Evolutionary conservation across 2,329 filamentous ascomycete species (phyloP).

Genomic region (Xylaria arbuscula): DNA sequence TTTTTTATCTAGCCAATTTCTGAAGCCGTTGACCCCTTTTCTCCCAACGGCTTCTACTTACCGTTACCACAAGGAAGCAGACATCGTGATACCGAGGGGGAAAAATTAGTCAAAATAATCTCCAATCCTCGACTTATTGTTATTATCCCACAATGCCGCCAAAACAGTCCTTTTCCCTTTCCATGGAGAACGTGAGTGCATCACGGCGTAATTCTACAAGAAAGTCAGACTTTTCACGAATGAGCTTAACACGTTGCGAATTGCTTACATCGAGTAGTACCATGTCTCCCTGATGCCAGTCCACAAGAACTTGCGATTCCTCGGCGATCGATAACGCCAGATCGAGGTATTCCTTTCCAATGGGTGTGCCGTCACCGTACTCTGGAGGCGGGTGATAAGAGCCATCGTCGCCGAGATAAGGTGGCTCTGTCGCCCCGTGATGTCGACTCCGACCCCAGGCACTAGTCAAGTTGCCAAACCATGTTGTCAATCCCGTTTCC

Average conservation of each 20-base stretch:
- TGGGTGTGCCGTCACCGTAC: neutral
- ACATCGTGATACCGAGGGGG: too few relatives aligned
- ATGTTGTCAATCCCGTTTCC: neutral
- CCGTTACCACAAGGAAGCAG: too few relatives aligned
- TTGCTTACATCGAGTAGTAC: constrained; percentile 1
- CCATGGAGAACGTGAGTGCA: neutral
- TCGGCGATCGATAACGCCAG: neutral
- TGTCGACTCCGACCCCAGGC: neutral
- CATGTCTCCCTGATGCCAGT: neutral
- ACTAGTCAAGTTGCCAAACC: neutral
- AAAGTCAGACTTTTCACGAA: neutral
- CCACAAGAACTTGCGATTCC: neutral
- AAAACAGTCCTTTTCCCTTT: neutral
- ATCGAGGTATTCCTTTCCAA: neutral
- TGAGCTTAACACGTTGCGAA: neutral
- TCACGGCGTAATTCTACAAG: neutral
- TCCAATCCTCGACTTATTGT: neutral
- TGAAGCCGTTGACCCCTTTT: too few relatives aligned
- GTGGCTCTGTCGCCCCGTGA: neutral
- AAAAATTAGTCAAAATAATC: neutral
- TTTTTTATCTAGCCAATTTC: too few relatives aligned
- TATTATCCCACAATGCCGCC: neutral
- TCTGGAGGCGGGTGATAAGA: neutral
- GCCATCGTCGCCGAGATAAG: neutral
- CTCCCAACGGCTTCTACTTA: too few relatives aligned